Conservation (phyloP, 2,329 filamentous ascomycete genomes). For the Samsoniella hepiali region DNA sequence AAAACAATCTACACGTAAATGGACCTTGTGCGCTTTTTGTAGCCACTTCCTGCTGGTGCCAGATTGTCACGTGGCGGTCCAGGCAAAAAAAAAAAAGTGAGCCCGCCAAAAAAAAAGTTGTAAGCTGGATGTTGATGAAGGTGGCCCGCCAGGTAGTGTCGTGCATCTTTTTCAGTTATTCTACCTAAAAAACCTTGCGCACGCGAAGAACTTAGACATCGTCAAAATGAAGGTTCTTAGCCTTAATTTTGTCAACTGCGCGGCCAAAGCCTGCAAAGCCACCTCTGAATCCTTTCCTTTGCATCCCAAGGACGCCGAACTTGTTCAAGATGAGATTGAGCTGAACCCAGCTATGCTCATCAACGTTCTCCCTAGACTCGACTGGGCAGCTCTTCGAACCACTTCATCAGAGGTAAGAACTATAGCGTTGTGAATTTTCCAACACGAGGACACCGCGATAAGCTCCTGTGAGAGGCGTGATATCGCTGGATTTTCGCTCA, state of each 20-base stretch:
- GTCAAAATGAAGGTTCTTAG: constrained; percentile 84
- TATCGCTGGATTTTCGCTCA: not conserved
- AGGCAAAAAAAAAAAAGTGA: constrained; percentile 17
- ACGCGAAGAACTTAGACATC: not conserved
- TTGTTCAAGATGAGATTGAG: constrained; percentile 82
- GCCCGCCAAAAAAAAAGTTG: constrained; percentile 31
- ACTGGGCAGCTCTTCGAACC: constrained; percentile 77
- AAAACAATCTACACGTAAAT: not conserved
- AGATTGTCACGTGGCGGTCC: constrained; percentile 31
- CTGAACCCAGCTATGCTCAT: constrained; percentile 75
- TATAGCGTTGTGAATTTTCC: not conserved
- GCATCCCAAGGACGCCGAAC: constrained; percentile 87
- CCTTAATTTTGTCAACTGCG: constrained; percentile 94
- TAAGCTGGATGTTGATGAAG: constrained; percentile 23
- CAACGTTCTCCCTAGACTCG: constrained; percentile 82
- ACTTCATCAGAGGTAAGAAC: constrained; percentile 70
- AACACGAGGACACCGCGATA: not conserved
- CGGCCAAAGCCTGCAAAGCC: constrained; percentile 89
- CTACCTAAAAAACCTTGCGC: not conserved
- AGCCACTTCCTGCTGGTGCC: not conserved
- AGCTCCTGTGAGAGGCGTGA: not conserved
- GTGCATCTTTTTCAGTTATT: not conserved
- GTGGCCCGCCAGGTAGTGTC: constrained; percentile 4
- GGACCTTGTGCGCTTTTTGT: not conserved
- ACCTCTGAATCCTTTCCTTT: constrained; percentile 79